phyloP scores from a whole-genome alignment of 805 yeast species.

The Saccharomycopsis sp. region DNA sequence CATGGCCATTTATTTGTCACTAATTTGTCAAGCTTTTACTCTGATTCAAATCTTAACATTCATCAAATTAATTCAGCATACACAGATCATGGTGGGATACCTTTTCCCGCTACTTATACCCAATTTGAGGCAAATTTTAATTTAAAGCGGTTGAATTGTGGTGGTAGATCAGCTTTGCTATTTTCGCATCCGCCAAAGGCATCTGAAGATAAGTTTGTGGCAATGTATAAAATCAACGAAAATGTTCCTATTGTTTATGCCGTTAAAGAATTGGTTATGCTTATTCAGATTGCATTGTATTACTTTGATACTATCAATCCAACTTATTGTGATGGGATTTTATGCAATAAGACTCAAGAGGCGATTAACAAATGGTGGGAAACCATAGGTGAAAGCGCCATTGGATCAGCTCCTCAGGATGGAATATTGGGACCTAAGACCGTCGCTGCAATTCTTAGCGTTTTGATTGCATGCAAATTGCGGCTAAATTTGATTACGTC shows the following conservation, averaged over 20 bases:
- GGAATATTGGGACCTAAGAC: constrained; percentile 59
- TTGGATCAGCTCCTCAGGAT: constrained; percentile 30
- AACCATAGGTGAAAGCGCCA: constrained; percentile 49
- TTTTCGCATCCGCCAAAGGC: constrained; percentile 70
- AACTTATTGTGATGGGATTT: constrained; percentile 70
- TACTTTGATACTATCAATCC: constrained; percentile 72
- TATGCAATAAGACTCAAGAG: constrained; percentile 68
- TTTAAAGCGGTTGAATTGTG: constrained; percentile 70
- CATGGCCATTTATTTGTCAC: constrained; percentile 68
- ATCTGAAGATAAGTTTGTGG: constrained; percentile 72
- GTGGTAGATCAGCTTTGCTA: constrained; percentile 75
- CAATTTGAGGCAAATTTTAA: constrained; percentile 67
- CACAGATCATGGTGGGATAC: constrained; percentile 7
- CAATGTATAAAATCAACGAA: constrained; percentile 51
- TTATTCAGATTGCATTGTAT: constrained; percentile 68
- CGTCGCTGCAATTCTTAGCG: constrained; percentile 74
- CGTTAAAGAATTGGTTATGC: constrained; percentile 61
- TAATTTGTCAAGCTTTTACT: constrained; percentile 58
- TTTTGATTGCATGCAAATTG: constrained; percentile 58
- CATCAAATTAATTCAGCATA: constrained; percentile 15
- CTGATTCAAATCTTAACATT: constrained; percentile 17
- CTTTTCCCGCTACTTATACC: constrained; percentile 16
- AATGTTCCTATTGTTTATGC: constrained; percentile 55
- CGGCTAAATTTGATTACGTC: constrained; percentile 47
- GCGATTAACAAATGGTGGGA: constrained; percentile 83